phyloP scores from a whole-genome alignment of 2,329 filamentous ascomycete genomes.

The Cladophialophora exuberans region DNA sequence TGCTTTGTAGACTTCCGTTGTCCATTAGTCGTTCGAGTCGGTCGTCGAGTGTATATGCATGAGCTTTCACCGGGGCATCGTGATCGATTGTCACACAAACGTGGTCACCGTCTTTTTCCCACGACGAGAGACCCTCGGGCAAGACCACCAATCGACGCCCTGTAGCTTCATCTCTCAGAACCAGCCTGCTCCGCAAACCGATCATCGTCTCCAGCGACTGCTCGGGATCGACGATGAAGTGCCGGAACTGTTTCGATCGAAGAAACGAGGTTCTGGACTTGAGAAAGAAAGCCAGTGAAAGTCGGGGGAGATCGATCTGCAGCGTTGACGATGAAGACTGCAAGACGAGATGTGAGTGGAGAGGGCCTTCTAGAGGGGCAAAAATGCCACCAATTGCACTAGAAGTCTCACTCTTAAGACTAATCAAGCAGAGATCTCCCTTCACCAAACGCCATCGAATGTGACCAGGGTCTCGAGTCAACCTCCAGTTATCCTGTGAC shows the following conservation, averaged over 20 bases:
- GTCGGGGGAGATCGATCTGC: constrained; percentile 50
- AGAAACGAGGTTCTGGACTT: constrained; percentile 14
- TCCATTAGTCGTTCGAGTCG: constrained; percentile 27
- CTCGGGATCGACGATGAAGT: constrained; percentile 43
- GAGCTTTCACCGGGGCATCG: neutral
- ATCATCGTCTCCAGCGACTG: constrained; percentile 54
- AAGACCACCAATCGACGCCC: neutral
- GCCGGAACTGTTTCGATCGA: constrained; percentile 8
- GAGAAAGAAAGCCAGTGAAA: constrained; percentile 54
- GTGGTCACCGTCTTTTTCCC: neutral
- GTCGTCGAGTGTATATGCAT: constrained; percentile 32
- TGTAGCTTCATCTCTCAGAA: constrained; percentile 42
- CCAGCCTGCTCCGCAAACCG: constrained; percentile 55
- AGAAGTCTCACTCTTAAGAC: neutral
- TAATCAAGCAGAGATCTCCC: neutral
- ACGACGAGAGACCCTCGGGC: neutral
- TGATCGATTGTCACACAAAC: neutral
- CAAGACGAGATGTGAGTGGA: constrained; percentile 41
- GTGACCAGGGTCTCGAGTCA: neutral
- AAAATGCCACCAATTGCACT: constrained; percentile 35
- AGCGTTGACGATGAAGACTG: constrained; percentile 9
- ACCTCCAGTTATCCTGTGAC: constrained; percentile 35
- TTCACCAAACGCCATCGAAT: neutral
- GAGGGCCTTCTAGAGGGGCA: constrained; percentile 40
- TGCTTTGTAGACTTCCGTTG: constrained; percentile 26